phyloP scores from a whole-genome alignment of 148 eudicot genomes.

The Vaccinium macrocarpon region DNA sequence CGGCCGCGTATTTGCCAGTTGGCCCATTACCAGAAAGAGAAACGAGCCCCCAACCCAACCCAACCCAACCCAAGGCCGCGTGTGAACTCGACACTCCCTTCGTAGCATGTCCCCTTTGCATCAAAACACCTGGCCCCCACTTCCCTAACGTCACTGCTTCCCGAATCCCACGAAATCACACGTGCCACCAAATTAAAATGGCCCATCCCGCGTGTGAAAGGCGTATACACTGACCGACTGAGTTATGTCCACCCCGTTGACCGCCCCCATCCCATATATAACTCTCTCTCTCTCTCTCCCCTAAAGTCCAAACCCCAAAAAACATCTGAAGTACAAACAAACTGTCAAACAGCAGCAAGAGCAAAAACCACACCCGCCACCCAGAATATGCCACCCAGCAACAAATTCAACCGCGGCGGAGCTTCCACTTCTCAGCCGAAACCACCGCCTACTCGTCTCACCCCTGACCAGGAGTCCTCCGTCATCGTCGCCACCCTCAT shows the following conservation, averaged over 20 bases:
- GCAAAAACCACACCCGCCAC: neutral
- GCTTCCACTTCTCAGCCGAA: neutral
- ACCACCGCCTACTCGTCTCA: conserved; percentile 17
- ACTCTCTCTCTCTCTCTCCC: neutral
- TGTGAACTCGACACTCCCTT: neutral
- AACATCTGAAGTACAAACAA: neutral
- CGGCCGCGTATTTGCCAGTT: no score
- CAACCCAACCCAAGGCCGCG: neutral
- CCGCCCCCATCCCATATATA: neutral
- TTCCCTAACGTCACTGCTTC: neutral
- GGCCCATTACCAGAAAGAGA: neutral
- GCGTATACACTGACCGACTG: neutral
- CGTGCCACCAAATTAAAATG: neutral
- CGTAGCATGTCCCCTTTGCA: neutral
- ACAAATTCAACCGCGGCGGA: conserved; percentile 6
- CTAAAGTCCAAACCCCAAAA: neutral
- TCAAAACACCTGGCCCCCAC: neutral
- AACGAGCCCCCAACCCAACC: neutral
- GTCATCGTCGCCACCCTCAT: conserved; percentile 37
- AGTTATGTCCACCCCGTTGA: neutral
- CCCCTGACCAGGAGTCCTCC: conserved; percentile 30
- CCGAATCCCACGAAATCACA: neutral
- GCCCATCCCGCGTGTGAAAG: neutral
- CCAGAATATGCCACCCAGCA: conserved; percentile 23
- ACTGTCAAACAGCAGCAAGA: neutral